These are phyloP conservation scores for Tulasnella sp. DNA, from an alignment of 768 basidiomycete genomes.

Conservation along the genomic window DNA sequence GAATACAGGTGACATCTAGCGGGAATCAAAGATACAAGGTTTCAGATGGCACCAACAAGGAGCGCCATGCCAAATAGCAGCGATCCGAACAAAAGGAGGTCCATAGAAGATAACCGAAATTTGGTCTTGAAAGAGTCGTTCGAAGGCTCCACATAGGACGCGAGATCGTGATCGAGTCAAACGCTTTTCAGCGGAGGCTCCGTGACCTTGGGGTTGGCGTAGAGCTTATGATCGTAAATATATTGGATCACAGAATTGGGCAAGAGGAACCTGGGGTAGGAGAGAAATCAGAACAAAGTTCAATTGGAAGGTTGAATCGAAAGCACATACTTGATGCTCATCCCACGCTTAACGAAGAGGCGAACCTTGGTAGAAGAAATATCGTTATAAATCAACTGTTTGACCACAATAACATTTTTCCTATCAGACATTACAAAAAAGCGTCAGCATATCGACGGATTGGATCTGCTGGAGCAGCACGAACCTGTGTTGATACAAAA, in stretches of 20 bases:
- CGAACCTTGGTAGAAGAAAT: slow-evolving; percentile 88
- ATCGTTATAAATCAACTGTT: slow-evolving; percentile 93
- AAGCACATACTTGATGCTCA: slow-evolving; percentile 36
- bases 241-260: slow-evolving; percentile 90
- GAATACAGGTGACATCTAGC: not conserved
- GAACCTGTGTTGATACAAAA: slow-evolving; percentile 38
- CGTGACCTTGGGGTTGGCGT: slow-evolving; percentile 26
- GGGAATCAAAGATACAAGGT: not conserved
- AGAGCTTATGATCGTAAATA: slow-evolving; percentile 70
- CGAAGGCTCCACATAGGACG: not conserved
- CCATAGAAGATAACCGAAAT: not conserved
- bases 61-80: not conserved
- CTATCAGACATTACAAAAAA: slow-evolving; percentile 40
- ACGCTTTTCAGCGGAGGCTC: slow-evolving; percentile 8
- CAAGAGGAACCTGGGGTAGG: slow-evolving; percentile 77
- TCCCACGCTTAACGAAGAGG: slow-evolving; percentile 38
- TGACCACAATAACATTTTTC: slow-evolving; percentile 82
- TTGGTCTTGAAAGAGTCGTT: not conserved
- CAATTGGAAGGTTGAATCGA: not conserved
- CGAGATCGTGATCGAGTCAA: not conserved
- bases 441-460: slow-evolving; percentile 62
- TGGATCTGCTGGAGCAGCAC: slow-evolving; percentile 39
- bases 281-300: slow-evolving; percentile 41
- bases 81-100: not conserved
- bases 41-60: not conserved